phyloP scores from a whole-genome alignment of 768 basidiomycete genomes.

The Antrodiella citrinella region DNA sequence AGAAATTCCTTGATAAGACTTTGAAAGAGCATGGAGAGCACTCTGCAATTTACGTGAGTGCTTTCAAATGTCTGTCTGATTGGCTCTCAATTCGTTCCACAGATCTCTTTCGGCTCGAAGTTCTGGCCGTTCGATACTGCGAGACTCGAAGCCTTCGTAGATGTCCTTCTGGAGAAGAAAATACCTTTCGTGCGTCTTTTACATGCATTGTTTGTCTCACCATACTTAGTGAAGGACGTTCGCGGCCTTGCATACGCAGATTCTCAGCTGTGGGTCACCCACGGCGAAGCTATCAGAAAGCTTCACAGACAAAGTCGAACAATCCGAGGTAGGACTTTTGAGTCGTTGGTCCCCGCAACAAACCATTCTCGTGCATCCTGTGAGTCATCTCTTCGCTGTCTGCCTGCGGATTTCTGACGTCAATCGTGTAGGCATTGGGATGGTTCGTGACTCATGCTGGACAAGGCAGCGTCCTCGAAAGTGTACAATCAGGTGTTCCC shows the following conservation, averaged over 20 bases:
- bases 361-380: constrained; percentile 15
- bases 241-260: constrained; percentile 4
- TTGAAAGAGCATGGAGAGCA: constrained; percentile 11
- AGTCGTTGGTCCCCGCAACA: constrained; percentile 19
- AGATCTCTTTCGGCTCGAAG: constrained; percentile 18
- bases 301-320: constrained; percentile 10
- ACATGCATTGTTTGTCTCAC: not conserved
- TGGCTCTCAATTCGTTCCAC: not conserved
- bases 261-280: constrained; percentile 16
- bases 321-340: constrained; percentile 13
- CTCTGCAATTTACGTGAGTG: constrained; percentile 16
- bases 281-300: constrained; percentile 9
- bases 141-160: constrained; percentile 16
- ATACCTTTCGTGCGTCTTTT: constrained; percentile 16
- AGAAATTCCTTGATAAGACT: constrained; percentile 10
- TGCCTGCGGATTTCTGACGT: not conserved
- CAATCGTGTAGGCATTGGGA: constrained; percentile 13
- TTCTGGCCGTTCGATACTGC: constrained; percentile 17
- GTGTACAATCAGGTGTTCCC: constrained; percentile 14
- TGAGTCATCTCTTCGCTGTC: constrained; percentile 10
- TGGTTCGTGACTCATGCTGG: constrained; percentile 22
- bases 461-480: constrained; percentile 16
- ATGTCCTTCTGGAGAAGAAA: constrained; percentile 15
- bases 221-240: too few species aligned
- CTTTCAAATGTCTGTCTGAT: not conserved